A percentile compares a stretch with the other conserved stretches of the same genome.
These are phyloP conservation scores for Pelargonium fulgidum DNA, from an alignment of 441 rosid genomes.

Conservation along the genomic window DNA sequence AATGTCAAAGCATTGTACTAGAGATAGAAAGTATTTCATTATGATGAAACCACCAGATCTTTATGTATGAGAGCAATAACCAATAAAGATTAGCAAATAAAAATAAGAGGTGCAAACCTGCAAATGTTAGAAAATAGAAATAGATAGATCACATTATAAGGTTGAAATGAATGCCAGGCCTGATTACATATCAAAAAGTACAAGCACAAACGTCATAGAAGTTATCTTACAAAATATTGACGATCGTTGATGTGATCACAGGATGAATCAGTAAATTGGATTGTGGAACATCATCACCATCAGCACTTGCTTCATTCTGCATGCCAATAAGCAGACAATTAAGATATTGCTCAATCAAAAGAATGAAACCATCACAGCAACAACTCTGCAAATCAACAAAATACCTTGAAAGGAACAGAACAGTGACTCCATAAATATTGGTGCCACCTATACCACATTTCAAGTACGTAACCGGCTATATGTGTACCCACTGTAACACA, in stretches of 20 bases:
- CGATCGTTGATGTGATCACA: conserved; percentile 43
- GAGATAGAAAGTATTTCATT: too few species aligned
- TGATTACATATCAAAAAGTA: neutral
- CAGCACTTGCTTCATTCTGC: conserved; percentile 45
- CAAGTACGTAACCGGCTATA: conserved; percentile 62
- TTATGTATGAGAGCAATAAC: neutral
- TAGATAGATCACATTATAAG: neutral
- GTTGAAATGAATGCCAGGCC: neutral
- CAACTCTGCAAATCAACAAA: neutral
- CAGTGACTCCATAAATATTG: conserved; percentile 66
- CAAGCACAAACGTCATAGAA: conserved; percentile 7
- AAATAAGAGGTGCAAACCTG: neutral
- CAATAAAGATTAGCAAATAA: neutral
- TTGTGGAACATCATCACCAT: conserved; percentile 34
- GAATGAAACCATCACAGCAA: neutral
- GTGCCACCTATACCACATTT: conserved; percentile 97
- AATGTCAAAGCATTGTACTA: neutral
- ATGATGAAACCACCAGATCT: neutral
- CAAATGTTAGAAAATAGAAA: neutral
- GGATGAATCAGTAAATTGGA: conserved; percentile 62
- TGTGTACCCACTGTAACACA: conserved; percentile 51
- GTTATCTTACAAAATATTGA: conserved; percentile 60
- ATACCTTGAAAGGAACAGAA: conserved; percentile 48
- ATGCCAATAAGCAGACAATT: conserved; percentile 24
- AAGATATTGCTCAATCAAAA: conserved; percentile 10